Conservation (phyloP, 1,284 basidiomycete species). For the Ustilago xerochloae region DNA sequence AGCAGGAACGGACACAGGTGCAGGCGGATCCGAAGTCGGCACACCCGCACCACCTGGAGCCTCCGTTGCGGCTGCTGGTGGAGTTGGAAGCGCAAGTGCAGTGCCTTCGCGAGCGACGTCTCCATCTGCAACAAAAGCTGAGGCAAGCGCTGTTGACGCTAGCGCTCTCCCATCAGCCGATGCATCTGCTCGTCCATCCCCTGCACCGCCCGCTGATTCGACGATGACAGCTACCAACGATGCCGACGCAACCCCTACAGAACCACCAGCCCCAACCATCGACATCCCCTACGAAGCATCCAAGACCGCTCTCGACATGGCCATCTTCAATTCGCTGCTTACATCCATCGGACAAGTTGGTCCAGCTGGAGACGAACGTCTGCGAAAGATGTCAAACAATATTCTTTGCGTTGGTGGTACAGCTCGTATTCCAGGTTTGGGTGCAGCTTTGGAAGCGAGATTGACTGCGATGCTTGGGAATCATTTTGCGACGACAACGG, state of each 20-base stretch:
- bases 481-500: constrained; percentile 26
- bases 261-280: constrained; percentile 68
- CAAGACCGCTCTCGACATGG: constrained; percentile 91
- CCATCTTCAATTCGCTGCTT: constrained; percentile 81
- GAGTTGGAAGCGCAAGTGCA: constrained; percentile 14
- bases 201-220: too few species aligned
- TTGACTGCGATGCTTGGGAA: constrained; percentile 27
- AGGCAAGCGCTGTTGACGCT: constrained; percentile 9
- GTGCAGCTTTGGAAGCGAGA: constrained; percentile 64
- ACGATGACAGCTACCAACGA: neutral
- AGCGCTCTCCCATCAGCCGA: constrained; percentile 29
- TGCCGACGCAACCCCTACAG: neutral
- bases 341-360: constrained; percentile 69
- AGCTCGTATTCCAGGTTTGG: constrained; percentile 71
- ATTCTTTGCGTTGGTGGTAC: constrained; percentile 88
- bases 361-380: constrained; percentile 79
- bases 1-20: constrained; percentile 13
- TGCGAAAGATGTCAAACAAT: constrained; percentile 86
- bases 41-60: constrained; percentile 34
- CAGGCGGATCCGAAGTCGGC: constrained; percentile 24
- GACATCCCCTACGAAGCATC: constrained; percentile 86
- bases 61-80: constrained; percentile 5
- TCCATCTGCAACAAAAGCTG: constrained; percentile 11
- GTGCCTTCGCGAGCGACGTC: constrained; percentile 27
- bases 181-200: constrained; percentile 37